Conservation (phyloP, 1,139 yeast species). For the Zygoascus hellenicus region DNA sequence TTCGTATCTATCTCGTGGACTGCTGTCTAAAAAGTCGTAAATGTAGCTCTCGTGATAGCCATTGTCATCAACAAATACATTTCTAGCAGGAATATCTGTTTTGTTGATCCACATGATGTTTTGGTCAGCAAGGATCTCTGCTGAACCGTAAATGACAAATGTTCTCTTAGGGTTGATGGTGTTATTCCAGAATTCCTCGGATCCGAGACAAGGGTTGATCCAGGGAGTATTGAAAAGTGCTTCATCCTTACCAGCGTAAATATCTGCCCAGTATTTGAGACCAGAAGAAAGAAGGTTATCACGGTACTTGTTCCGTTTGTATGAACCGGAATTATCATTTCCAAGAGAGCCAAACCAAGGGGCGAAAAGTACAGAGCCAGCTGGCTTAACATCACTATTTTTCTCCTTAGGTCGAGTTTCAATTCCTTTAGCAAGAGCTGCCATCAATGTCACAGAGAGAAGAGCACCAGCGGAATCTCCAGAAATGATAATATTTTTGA, state of each 20-base stretch:
- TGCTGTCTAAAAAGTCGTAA: background rate
- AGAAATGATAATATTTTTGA: slow-evolving; percentile 32
- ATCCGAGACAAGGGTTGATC: background rate
- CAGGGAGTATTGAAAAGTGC: background rate
- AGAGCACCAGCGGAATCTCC: slow-evolving; percentile 48
- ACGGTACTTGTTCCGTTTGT: background rate
- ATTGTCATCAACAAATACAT: background rate
- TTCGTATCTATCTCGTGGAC: background rate
- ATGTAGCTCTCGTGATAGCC: background rate
- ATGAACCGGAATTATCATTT: background rate
- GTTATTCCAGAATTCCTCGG: background rate
- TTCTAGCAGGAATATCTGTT: background rate
- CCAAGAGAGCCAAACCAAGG: background rate
- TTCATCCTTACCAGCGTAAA: background rate
- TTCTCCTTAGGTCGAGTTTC: background rate
- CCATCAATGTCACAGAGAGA: slow-evolving; percentile 22
- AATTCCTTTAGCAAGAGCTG: background rate
- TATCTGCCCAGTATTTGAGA: background rate
- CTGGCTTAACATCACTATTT: background rate
- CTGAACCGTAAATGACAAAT: background rate
- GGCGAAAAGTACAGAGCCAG: background rate
- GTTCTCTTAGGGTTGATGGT: background rate
- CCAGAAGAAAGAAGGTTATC: background rate
- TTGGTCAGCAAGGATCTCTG: background rate
- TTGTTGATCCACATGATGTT: background rate